phyloP scores from a whole-genome alignment of 805 yeast species.

The Geotrichum ghanense region DNA sequence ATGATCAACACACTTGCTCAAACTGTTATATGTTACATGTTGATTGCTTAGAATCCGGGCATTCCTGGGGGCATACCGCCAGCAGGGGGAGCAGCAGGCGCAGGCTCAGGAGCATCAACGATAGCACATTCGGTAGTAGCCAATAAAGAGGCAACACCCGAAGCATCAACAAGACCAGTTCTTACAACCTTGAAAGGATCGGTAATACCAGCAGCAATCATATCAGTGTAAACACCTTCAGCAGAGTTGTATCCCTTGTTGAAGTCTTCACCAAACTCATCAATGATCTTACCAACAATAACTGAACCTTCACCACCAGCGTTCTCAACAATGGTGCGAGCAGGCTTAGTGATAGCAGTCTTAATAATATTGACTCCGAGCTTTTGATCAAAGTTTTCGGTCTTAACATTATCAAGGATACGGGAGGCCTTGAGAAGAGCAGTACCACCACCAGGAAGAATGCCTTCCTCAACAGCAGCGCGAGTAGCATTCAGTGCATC shows the following conservation, averaged over 20 bases:
- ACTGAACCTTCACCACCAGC: conserved; percentile 98
- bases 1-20: too few species aligned
- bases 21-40: background rate
- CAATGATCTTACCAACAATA: conserved; percentile 75
- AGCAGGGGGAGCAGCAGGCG: conserved; percentile 41
- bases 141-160: conserved; percentile 93
- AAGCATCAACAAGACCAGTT: conserved; percentile 89
- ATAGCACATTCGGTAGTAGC: conserved; percentile 99
- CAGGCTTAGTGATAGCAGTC: conserved; percentile 90
- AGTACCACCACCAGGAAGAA: conserved; percentile 99
- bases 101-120: conserved; percentile 82
- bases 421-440: conserved; percentile 89
- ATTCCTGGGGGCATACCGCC: conserved; percentile 42
- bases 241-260: conserved; percentile 86
- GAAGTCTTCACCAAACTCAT: conserved; percentile 54
- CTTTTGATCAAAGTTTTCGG: conserved; percentile 89
- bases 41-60: conserved; percentile 19
- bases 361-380: conserved; percentile 90
- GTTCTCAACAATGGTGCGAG: conserved; percentile 87
- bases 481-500: conserved; percentile 98
- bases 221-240: conserved; percentile 87
- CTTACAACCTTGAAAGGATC: conserved; percentile 98
- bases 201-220: conserved; percentile 93
- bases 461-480: conserved; percentile 98
- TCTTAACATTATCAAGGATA: conserved; percentile 55